Evolutionary conservation across 768 basidiomycete species (phyloP), one percentile per base, ranked within the genome.

Genomic region (Suillus paluster): DNA sequence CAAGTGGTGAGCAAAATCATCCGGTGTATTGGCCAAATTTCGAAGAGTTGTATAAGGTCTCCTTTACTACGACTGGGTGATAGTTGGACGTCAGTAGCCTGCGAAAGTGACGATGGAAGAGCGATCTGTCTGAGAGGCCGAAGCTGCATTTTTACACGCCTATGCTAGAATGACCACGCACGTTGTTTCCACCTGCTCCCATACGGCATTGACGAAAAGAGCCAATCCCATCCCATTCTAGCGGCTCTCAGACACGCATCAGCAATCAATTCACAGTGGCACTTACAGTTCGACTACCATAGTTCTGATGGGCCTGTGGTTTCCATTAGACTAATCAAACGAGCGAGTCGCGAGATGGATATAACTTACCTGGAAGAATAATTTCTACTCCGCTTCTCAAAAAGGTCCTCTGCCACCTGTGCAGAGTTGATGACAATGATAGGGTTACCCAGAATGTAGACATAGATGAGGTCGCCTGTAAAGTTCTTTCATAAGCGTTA

Each of bases 221-320:
- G 64, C 81, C 81, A 83, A 62, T 79, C 74, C 77, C 78, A 83
- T 7, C 82, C 82, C 64, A 83, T 80, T 49, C 81, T 83, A 25
- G 17, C n/a, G 23, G 2, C 10, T 55, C n/a, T 60, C 34, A 36
- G 23, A 14, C n/a, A 45, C 48, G 60, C 5, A 60, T 57, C 36
- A 25, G 25, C 42, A 27, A 34, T 41, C 33, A 25, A 25, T 34
- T 33, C 21, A 50, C 39, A 12, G 42, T 45, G 27, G 54, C 53
- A 70, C 77, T 53, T 60, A 83, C 82, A 82, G 63, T 38, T 82
- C 79, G 27, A 75, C 75, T 8, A 79, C 71, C 81, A 84, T 82
- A 14, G 78, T 77, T 62, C 74, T 67, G 36, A 63, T 41, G 69
- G 80, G 80, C 23, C 83, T 71, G 53, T n/a, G 19, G 34, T 33